phyloP scores from a whole-genome alignment of 108 stramenopile species.

The Skeletonema tropicum region DNA sequence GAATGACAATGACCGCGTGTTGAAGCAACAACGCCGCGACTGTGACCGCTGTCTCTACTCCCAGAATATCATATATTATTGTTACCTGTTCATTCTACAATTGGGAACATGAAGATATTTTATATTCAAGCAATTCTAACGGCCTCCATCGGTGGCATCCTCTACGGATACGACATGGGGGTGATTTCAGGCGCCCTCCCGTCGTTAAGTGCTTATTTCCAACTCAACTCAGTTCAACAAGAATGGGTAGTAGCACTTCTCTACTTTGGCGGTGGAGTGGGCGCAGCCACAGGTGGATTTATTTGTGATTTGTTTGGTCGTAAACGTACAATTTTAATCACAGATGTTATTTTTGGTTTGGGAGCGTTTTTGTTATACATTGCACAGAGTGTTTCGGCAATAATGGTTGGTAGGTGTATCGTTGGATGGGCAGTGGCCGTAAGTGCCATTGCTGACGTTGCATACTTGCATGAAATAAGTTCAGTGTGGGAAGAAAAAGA shows the following conservation, averaged over 20 bases:
- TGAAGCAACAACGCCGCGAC: too few relatives aligned
- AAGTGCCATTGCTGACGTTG: slow-evolving; percentile 74
- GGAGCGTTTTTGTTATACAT: slow-evolving; percentile 59
- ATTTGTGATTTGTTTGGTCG: slow-evolving; percentile 72
- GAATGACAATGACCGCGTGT: too few relatives aligned
- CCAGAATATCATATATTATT: too few relatives aligned
- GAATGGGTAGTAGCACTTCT: slow-evolving; percentile 68
- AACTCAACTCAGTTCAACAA: slow-evolving; percentile 44
- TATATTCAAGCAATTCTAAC: slow-evolving; percentile 57
- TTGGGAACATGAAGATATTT: slow-evolving; percentile 15
- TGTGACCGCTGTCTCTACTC: too few relatives aligned
- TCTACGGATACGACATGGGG: slow-evolving; percentile 84
- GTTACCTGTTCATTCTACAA: too few relatives aligned
- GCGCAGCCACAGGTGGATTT: slow-evolving; percentile 67
- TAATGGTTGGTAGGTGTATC: slow-evolving; percentile 61
- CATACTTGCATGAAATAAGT: slow-evolving; percentile 72
- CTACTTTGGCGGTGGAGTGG: slow-evolving; percentile 70
- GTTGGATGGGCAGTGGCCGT: slow-evolving; percentile 76
- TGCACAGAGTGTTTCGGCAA: slow-evolving; percentile 30
- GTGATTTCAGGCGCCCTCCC: slow-evolving; percentile 69
- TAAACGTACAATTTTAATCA: slow-evolving; percentile 56
- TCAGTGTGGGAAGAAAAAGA: slow-evolving; percentile 42
- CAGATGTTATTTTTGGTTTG: slow-evolving; percentile 66
- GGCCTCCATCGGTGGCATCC: slow-evolving; percentile 68
- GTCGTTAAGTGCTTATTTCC: slow-evolving; percentile 28